These are phyloP conservation scores for Hortaea sp. DNA, from an alignment of 2,329 filamentous ascomycete species.

Conservation along the genomic window DNA sequence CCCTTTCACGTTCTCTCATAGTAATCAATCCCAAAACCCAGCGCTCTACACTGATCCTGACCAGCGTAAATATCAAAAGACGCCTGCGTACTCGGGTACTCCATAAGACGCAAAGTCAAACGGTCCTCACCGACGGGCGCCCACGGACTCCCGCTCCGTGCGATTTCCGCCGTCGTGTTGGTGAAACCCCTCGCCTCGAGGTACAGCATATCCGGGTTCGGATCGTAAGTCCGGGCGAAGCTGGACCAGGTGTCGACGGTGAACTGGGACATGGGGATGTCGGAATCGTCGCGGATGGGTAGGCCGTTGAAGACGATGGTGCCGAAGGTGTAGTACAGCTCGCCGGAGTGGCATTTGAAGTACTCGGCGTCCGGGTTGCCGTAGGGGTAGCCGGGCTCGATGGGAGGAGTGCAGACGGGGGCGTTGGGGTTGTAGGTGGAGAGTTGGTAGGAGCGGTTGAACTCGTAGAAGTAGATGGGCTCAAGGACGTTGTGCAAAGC, in stretches of 20 bases:
- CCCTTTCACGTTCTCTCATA: neutral
- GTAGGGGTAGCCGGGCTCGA: slow-evolving; percentile 20
- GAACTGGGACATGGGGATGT: slow-evolving; percentile 24
- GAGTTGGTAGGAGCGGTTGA: slow-evolving; percentile 33
- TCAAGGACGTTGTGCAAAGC: slow-evolving; percentile 24
- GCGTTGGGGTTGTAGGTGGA: slow-evolving; percentile 10
- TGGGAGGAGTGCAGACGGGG: slow-evolving; percentile 20
- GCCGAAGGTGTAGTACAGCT: slow-evolving; percentile 31
- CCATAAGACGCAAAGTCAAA: slow-evolving; percentile 16
- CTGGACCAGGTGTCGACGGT: slow-evolving; percentile 24
- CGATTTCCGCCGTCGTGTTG: slow-evolving; percentile 14
- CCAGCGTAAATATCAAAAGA: slow-evolving; percentile 5
- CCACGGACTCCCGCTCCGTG: slow-evolving; percentile 11
- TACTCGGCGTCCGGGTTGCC: slow-evolving; percentile 31
- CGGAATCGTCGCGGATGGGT: slow-evolving; percentile 19
- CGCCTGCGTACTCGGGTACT: slow-evolving; percentile 11
- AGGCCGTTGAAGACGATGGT: slow-evolving; percentile 12
- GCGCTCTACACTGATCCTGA: slow-evolving; percentile 4
- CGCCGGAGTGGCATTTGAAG: slow-evolving; percentile 34
- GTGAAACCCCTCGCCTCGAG: slow-evolving; percentile 20
- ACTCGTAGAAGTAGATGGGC: slow-evolving; percentile 27
- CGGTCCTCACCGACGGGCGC: slow-evolving; percentile 6
- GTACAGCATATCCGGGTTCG: slow-evolving; percentile 15
- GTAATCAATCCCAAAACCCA: slow-evolving; percentile 6
- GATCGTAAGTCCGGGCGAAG: slow-evolving; percentile 23